Percentiles rank a stretch among this genome's conserved stretches.
These are phyloP conservation scores for Colletotrichum sp. DNA, from an alignment of 2,329 filamentous ascomycete genomes.

Conservation along the genomic window DNA sequence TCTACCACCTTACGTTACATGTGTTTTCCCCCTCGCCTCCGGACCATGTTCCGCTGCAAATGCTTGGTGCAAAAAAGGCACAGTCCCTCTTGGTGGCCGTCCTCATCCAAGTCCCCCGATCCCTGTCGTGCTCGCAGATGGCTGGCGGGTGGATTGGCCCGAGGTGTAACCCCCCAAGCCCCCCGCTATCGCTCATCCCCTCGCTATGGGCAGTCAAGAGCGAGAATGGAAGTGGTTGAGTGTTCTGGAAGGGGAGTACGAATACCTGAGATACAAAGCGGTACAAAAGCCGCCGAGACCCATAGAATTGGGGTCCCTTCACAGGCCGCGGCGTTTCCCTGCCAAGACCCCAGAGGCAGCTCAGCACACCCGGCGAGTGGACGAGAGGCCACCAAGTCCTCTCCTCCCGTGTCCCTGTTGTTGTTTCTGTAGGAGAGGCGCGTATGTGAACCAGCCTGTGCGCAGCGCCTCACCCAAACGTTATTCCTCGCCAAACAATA, in stretches of 20 bases:
- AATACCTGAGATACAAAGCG: background rate
- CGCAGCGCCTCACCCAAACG: background rate
- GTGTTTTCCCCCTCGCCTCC: background rate
- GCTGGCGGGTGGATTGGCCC: background rate
- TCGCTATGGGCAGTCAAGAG: background rate
- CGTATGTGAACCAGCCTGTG: background rate
- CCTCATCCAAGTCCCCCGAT: background rate
- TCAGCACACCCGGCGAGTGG: slow-evolving; percentile 1
- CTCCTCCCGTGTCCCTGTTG: background rate
- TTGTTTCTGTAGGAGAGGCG: background rate
- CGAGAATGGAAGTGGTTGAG: background rate
- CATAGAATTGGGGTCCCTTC: background rate
- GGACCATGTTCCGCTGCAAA: background rate
- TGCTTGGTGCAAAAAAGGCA: background rate
- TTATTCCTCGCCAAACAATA: background rate
- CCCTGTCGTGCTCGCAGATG: background rate
- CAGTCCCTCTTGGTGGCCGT: background rate
- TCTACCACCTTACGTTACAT: background rate
- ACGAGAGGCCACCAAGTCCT: background rate
- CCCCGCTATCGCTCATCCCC: background rate
- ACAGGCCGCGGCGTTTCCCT: slow-evolving; percentile 5
- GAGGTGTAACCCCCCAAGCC: background rate
- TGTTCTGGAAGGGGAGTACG: background rate
- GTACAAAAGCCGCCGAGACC: background rate
- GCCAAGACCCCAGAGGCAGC: slow-evolving; percentile 8